Base-by-base conservation (phyloP, 2,329 filamentous ascomycete genomes). In the Akanthomyces dipterigenus region DNA sequence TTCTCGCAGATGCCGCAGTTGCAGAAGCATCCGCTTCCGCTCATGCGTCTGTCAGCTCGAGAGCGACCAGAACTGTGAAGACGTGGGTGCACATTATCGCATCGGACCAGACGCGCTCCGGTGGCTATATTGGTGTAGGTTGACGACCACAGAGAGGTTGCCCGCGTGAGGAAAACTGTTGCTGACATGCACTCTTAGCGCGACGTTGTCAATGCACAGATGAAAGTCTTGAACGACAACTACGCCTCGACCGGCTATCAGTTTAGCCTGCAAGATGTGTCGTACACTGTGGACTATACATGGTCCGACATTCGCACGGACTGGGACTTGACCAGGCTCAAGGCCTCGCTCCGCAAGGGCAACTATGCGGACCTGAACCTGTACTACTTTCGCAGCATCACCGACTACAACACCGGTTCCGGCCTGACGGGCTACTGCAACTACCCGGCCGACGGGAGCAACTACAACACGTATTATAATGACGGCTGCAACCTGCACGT, bases 321-420 rank as follows among this genome's bases (percentile, higher is more conserved):
- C 64, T 61, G 62, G 24, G 64, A 67, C 55, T 73, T 78, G 66
- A 64, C 72, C 38, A 67, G 65, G 34, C 80, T 80, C 77, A 79
- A 79, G 73, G 67, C 66, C 42, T 64, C 72, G 28, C 73, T 80
- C 48, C 75, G 75, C 63, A 73, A 76, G 68, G 75, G 74, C 59
- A 69, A 63, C 54, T 76, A 76, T 65, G 45, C 66, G 3, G 71
- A 76, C 61, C 73, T 80, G 34, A 80, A 80, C 70, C 28, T 80
- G 45, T 80, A 79, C 72, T 77, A 79, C 68, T 69, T 76, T 55
- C 67, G 69, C n/a, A 61, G 46, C 6, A 42, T 65, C 18, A 16
- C 8, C 18, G 22, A 38, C 8, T 4, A 55, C 20, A 38, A 40
- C 18, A 53, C 38, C 45, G 46, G 43, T 14, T 45, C 11, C 43